Conservation (phyloP, 345 rosid species). For the thale cress (Arabidopsis thaliana) region TAIR10.1 NC_003070.9:18446001-18446500, state of each 20-base stretch:
- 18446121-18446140: slow-evolving; percentile 50
- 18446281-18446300: not conserved
- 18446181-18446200: slow-evolving; percentile 46
- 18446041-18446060: not conserved
- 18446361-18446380: not conserved
- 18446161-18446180: slow-evolving; percentile 28
- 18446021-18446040: not conserved
- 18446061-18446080: not conserved
- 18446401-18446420: slow-evolving; percentile 3
- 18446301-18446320: too few species aligned
- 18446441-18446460: not conserved
- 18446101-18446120: slow-evolving; percentile 47
- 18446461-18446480: slow-evolving; percentile 31
- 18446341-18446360: not conserved
- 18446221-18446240: not conserved
- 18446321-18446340: not conserved
- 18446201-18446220: slow-evolving; percentile 37
- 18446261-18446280: not conserved
- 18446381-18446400: slow-evolving; percentile 17
- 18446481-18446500: slow-evolving; percentile 25
- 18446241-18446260: not conserved
- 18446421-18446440: not conserved
- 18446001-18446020: slow-evolving; percentile 11
- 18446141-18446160: slow-evolving; percentile 49
- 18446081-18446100: slow-evolving; percentile 48